These are phyloP conservation scores for Ricinus communis DNA, from an alignment of 345 rosid genomes.

Conservation along the genomic window DNA sequence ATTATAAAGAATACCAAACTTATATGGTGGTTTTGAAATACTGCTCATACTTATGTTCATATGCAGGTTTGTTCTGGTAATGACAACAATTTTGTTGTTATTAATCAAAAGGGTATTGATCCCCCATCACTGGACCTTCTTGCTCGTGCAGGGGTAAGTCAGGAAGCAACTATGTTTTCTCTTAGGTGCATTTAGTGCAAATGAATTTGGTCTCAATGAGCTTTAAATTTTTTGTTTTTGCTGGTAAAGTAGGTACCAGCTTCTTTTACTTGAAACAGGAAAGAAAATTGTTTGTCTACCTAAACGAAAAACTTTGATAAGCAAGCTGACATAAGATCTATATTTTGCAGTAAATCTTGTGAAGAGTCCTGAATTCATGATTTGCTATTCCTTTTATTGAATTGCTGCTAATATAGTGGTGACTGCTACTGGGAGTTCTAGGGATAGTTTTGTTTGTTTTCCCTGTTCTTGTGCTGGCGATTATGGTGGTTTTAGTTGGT, in stretches of 20 bases:
- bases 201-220: background rate
- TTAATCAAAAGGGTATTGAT: conserved; percentile 98
- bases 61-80: conserved; percentile 84
- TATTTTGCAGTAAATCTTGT: background rate
- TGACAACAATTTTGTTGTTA: conserved; percentile 74
- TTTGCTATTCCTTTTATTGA: too few relatives aligned
- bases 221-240: background rate
- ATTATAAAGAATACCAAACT: background rate
- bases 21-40: conserved; percentile 4
- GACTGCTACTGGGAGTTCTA: too few relatives aligned
- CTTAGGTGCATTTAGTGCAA: background rate
- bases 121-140: conserved; percentile 95
- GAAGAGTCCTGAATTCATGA: background rate
- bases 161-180: background rate
- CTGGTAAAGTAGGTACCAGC: background rate
- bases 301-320: background rate
- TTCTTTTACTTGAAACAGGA: background rate
- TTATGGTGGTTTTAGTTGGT: background rate
- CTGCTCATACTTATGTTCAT: conserved; percentile 15
- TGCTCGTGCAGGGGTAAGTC: conserved; percentile 93
- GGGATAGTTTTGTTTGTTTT: background rate
- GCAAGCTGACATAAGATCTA: background rate
- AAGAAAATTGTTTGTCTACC: background rate
- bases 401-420: too few relatives aligned
- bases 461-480: background rate